A percentile compares a stretch with the other conserved stretches of the same genome.
Evolutionary conservation across 2,329 filamentous ascomycete species (phyloP).

Genomic region (Pseudogymnoascus sp.): DNA sequence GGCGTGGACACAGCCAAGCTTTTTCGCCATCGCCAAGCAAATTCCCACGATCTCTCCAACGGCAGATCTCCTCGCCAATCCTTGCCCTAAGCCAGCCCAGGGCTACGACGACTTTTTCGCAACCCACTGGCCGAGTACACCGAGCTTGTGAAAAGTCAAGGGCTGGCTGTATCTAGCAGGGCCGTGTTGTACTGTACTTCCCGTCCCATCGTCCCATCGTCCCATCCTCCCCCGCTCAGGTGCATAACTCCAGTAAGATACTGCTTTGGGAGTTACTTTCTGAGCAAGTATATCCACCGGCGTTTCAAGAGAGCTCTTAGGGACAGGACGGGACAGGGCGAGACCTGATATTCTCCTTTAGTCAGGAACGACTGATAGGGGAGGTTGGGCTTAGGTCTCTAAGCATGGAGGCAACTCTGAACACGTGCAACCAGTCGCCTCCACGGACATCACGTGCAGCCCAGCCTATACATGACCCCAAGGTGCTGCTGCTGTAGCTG

Average conservation of each 20-base stretch:
- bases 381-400: background rate
- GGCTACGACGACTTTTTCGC: background rate
- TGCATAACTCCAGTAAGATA: conserved; percentile 3
- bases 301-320: background rate
- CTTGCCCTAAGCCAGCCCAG: background rate
- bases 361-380: background rate
- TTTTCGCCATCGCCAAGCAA: background rate
- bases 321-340: background rate
- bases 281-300: background rate
- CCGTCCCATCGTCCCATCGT: background rate
- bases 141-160: background rate
- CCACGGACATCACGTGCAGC: background rate
- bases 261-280: background rate
- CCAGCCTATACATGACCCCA: background rate
- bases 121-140: background rate
- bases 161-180: background rate
- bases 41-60: background rate
- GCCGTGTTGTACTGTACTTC: background rate
- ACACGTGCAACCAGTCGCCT: background rate
- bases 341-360: background rate
- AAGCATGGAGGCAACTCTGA: background rate
- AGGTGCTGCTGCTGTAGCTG: background rate
- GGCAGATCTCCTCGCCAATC: background rate
- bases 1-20: background rate
- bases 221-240: background rate